Percentiles rank a stretch among this genome's conserved stretches.
Evolutionary conservation across 2,329 filamentous ascomycete genomes (phyloP).

Genomic region (Coniochaeta hoffmannii): DNA sequence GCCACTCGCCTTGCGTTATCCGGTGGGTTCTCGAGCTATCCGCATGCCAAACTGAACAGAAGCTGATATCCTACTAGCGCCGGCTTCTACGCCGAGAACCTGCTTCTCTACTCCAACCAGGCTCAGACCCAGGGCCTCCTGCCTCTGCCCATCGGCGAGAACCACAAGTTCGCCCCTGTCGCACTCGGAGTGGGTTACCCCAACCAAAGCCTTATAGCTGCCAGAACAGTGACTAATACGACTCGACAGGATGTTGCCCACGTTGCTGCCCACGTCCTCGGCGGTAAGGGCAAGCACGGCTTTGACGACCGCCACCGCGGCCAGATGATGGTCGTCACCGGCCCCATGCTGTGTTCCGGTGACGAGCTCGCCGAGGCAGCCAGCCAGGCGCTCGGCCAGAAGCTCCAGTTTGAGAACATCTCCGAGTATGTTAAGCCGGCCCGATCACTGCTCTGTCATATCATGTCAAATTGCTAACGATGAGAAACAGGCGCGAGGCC

Average conservation of each 20-base stretch:
- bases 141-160: slow-evolving; percentile 36
- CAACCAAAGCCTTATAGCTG: not conserved
- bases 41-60: not conserved
- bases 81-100: slow-evolving; percentile 44
- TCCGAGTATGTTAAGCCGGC: too few relatives aligned
- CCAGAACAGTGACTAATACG: not conserved
- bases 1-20: slow-evolving; percentile 37
- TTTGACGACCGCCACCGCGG: slow-evolving; percentile 43
- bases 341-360: slow-evolving; percentile 37
- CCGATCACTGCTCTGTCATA: slow-evolving; percentile 13
- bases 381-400: slow-evolving; percentile 31
- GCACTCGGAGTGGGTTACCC: slow-evolving; percentile 33
- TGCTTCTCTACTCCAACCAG: slow-evolving; percentile 38
- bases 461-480: slow-evolving; percentile 1
- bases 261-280: slow-evolving; percentile 38
- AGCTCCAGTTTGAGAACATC: slow-evolving; percentile 38
- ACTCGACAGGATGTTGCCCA: slow-evolving; percentile 34
- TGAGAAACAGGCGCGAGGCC: slow-evolving; percentile 16
- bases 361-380: slow-evolving; percentile 38
- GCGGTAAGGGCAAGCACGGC: slow-evolving; percentile 38
- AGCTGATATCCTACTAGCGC: slow-evolving; percentile 21
- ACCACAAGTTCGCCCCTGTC: slow-evolving; percentile 42
- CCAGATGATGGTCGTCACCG: slow-evolving; percentile 44
- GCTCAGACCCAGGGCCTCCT: slow-evolving; percentile 34
- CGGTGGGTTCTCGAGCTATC: slow-evolving; percentile 21